phyloP scores from a whole-genome alignment of 768 basidiomycete genomes.

The Mycena amicta region DNA sequence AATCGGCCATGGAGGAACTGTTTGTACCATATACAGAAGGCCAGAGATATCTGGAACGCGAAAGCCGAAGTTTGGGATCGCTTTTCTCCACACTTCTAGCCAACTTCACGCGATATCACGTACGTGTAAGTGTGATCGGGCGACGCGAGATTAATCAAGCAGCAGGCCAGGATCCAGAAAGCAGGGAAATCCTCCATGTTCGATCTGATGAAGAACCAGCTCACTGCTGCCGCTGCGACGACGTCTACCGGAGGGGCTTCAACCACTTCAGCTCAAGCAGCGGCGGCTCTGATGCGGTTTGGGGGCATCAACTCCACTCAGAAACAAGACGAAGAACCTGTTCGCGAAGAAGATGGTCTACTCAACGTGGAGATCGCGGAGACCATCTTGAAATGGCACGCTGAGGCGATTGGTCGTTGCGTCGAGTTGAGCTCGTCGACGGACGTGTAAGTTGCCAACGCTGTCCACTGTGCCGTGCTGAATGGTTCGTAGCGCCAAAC shows the following conservation, averaged over 20 bases:
- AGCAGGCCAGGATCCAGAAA: conserved; percentile 61
- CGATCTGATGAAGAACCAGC: conserved; percentile 89
- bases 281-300: conserved; percentile 87
- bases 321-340: conserved; percentile 68
- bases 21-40: conserved; percentile 95
- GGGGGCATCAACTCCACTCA: conserved; percentile 71
- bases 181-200: conserved; percentile 75
- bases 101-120: conserved; percentile 88
- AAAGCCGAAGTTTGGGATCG: conserved; percentile 79
- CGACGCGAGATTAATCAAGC: too few species aligned
- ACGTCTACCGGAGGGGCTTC: conserved; percentile 60
- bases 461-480: conserved; percentile 7
- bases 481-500: conserved; percentile 69
- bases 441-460: conserved; percentile 72
- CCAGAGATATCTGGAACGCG: conserved; percentile 87
- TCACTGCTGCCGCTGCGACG: conserved; percentile 74
- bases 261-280: conserved; percentile 80
- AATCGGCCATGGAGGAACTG: conserved; percentile 93
- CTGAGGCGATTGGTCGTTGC: conserved; percentile 92
- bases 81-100: conserved; percentile 75
- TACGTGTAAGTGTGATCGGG: too few species aligned
- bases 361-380: conserved; percentile 78
- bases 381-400: conserved; percentile 96
- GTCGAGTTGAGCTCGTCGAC: conserved; percentile 82
- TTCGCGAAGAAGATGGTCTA: conserved; percentile 80